A percentile compares a stretch with the other conserved stretches of the same genome.
Evolutionary conservation across 495 filamentous ascomycete genomes (phyloP).

Genomic region (Hypoxylon fragiforme): DNA sequence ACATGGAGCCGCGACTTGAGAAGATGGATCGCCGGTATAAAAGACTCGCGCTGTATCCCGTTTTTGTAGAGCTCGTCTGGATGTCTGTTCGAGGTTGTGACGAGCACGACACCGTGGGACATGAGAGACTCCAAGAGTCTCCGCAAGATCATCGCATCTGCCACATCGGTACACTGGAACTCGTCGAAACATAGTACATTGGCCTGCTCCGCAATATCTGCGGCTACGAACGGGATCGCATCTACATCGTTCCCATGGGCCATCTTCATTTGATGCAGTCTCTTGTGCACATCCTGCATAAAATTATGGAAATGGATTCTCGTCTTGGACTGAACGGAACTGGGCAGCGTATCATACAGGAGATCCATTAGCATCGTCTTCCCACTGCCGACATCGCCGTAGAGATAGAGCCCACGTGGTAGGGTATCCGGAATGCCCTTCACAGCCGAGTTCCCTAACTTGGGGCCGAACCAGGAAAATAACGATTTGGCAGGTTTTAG

Average conservation of each 20-base stretch:
- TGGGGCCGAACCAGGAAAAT: conserved; percentile 68
- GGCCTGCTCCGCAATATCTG: conserved; percentile 81
- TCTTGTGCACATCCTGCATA: conserved; percentile 97
- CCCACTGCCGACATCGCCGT: conserved; percentile 94
- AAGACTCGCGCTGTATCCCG: conserved; percentile 92
- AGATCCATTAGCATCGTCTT: conserved; percentile 99
- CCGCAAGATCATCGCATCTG: conserved; percentile 96
- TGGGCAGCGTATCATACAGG: conserved; percentile 91
- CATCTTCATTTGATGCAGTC: conserved; percentile 88
- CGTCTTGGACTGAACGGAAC: conserved; percentile 80
- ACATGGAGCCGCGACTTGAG: conserved; percentile 80
- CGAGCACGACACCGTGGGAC: conserved; percentile 92
- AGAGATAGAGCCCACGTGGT: conserved; percentile 91
- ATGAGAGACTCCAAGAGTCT: conserved; percentile 85
- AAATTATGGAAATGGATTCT: conserved; percentile 99
- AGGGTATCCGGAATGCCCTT: conserved; percentile 69
- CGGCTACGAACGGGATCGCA: conserved; percentile 88
- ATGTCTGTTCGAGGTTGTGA: conserved; percentile 96
- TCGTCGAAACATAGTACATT: conserved; percentile 97
- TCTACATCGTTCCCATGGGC: conserved; percentile 88
- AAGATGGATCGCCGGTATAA: conserved; percentile 93
- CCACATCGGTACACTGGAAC: conserved; percentile 98
- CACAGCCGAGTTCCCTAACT: conserved; percentile 34
- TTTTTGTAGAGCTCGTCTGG: conserved; percentile 97
- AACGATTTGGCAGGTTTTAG: conserved; percentile 68